Base-by-base conservation (phyloP, 345 rosid genomes). In the Erysimum cheiranthoides region DNA sequence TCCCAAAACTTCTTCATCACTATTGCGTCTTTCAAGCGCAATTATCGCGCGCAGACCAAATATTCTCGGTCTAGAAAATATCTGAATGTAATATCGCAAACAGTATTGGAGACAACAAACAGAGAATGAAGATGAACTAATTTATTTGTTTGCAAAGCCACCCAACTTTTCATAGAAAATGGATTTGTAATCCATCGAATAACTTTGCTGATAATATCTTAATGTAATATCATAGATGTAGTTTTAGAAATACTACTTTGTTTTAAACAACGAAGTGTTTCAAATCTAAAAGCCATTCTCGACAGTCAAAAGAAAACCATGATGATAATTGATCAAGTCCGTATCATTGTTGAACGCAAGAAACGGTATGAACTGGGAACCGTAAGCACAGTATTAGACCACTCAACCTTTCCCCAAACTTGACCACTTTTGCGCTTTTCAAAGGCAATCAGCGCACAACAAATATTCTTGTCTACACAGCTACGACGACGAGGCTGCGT, bases 401-500 rank as follows among this genome's bases (percentile, higher is more conserved):
- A 51, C 60, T 51, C 36, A 9, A 67, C 21, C 4, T 67, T 36
- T 11, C 71, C 71, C 60, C 60, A 45, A 31, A 56, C 64, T 0
- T 53, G 9, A 71, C 39, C 75, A 47, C 9, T n/a, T 9, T 71
- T 10, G 34, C 38, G 57, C 12, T n/a, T 71, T n/a, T 46, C 49
- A 59, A 71, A 4, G 1, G 47, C 10, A 46, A 60, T 38, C 38
- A 59, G 5, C 1, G 75, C 68, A 49, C 75, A 71, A 0, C 58
- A 60, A 71, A 71, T 60, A 27, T 10, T 47, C 50, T 60, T 71
- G 8, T 60, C 75, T 36, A 8, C 16, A 59, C 7, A 8, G 16
- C 1, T 1, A 42, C 47, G 47, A 11, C 34, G 17, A 8, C 32
- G 58, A 59, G 28, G 38, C 58, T 34, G 9, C 3, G 8, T 11